phyloP scores from a whole-genome alignment of 148 eudicot genomes.

The Amaranthus hypochondriacus region DNA sequence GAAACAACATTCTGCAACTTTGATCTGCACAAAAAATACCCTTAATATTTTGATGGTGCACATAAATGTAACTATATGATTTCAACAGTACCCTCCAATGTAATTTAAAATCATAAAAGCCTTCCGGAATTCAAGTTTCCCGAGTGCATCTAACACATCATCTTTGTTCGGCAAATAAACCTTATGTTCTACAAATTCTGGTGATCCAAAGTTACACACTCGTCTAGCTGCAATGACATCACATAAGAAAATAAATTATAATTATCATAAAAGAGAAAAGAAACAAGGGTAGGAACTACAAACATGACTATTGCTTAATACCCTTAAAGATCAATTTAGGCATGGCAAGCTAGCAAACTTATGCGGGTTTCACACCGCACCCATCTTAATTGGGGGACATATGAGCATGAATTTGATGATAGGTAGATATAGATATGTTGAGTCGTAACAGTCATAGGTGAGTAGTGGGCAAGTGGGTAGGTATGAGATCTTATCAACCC shows the following conservation, averaged over 20 bases:
- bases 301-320: background rate
- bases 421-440: no score
- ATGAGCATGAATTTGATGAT: no score
- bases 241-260: background rate
- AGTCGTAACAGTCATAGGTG: no score
- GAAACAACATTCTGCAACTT: constrained; percentile 45
- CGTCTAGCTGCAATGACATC: background rate
- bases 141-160: constrained; percentile 29
- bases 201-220: constrained; percentile 5
- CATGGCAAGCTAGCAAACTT: no score
- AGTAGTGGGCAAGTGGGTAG: no score
- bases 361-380: no score
- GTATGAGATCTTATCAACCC: no score
- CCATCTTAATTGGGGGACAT: no score
- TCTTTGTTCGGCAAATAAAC: background rate
- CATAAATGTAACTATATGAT: background rate
- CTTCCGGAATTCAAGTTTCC: constrained; percentile 53
- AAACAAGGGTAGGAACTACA: background rate
- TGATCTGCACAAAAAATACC: constrained; percentile 31
- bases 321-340: background rate
- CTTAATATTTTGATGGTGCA: background rate
- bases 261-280: background rate
- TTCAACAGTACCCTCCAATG: constrained; percentile 45
- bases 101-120: constrained; percentile 56
- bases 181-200: background rate